These are phyloP conservation scores for Xylaria longipes DNA, from an alignment of 495 filamentous ascomycete genomes.

Conservation along the genomic window DNA sequence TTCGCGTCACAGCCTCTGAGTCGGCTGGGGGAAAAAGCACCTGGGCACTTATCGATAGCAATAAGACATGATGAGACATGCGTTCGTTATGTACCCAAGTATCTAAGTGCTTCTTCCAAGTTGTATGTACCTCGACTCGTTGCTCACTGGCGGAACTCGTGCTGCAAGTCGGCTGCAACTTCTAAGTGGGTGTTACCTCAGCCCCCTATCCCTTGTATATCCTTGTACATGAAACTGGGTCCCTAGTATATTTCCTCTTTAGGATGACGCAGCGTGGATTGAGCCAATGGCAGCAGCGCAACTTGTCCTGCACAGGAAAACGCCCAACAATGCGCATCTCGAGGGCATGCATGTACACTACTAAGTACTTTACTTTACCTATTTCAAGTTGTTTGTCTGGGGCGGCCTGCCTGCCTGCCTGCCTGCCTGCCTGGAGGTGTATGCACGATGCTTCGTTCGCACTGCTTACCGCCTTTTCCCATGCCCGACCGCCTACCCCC, in stretches of 20 bases:
- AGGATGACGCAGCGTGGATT: conserved; percentile 17
- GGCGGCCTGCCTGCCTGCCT: too few species aligned
- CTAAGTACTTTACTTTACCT: too few species aligned
- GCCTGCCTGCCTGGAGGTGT: background rate
- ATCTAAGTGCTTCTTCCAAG: too few species aligned
- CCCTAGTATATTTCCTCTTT: conserved; percentile 25
- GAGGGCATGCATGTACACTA: conserved; percentile 21
- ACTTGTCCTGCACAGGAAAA: conserved; percentile 19
- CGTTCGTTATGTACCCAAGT: conserved; percentile 4
- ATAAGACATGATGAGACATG: background rate
- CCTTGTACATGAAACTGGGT: conserved; percentile 21
- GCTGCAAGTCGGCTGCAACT: conserved; percentile 20
- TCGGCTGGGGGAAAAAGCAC: background rate
- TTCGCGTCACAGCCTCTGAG: background rate
- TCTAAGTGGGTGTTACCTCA: conserved; percentile 15
- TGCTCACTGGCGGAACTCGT: background rate
- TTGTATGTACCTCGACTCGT: background rate
- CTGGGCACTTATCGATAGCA: conserved; percentile 21
- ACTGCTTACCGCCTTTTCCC: conserved; percentile 42
- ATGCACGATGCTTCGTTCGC: conserved; percentile 41
- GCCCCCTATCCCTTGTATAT: conserved; percentile 25
- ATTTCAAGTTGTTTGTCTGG: conserved; percentile 27
- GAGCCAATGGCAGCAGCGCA: conserved; percentile 17
- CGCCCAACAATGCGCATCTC: conserved; percentile 18
- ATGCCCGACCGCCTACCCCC: conserved; percentile 10